A percentile compares a stretch with the other conserved stretches of the same genome.
phyloP scores from a whole-genome alignment of 2,329 filamentous ascomycete species.

The Nemania diffusa region DNA sequence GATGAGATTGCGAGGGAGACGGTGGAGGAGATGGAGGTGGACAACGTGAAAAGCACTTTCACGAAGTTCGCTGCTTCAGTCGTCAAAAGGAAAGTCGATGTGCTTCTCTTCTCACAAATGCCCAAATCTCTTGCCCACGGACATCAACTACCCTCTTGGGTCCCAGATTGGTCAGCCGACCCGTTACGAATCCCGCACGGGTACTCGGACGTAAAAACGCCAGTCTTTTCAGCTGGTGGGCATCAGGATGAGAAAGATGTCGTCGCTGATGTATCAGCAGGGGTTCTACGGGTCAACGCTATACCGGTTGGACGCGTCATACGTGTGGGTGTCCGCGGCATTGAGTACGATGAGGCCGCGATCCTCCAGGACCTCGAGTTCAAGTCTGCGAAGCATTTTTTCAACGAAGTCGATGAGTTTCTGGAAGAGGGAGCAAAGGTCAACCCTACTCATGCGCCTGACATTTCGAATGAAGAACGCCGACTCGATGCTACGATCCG shows the following conservation, averaged over 20 bases:
- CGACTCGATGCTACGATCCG: slow-evolving; percentile 19
- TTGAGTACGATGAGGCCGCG: slow-evolving; percentile 15
- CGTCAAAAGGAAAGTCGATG: slow-evolving; percentile 42
- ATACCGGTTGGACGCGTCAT: slow-evolving; percentile 40
- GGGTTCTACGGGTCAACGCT: slow-evolving; percentile 38
- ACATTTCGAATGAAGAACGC: slow-evolving; percentile 10
- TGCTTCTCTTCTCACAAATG: slow-evolving; percentile 47
- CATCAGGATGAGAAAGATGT: neutral
- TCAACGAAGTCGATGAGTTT: slow-evolving; percentile 45
- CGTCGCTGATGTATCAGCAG: slow-evolving; percentile 18
- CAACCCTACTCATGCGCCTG: neutral
- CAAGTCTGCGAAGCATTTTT: slow-evolving; percentile 39
- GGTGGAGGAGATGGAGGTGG: slow-evolving; percentile 25
- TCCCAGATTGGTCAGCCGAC: slow-evolving; percentile 49
- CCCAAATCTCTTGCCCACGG: slow-evolving; percentile 39
- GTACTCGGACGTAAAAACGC: slow-evolving; percentile 40
- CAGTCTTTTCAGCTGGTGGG: slow-evolving; percentile 44
- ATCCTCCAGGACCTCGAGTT: slow-evolving; percentile 39
- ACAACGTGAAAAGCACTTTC: slow-evolving; percentile 23
- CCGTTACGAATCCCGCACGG: slow-evolving; percentile 40
- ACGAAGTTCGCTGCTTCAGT: slow-evolving; percentile 39
- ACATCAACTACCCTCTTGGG: slow-evolving; percentile 48
- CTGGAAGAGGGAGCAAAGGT: slow-evolving; percentile 20
- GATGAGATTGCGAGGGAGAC: slow-evolving; percentile 38
- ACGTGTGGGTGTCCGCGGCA: slow-evolving; percentile 36